phyloP scores from a whole-genome alignment of 2,329 filamentous ascomycete genomes.

The Cladosporium sp. region DNA sequence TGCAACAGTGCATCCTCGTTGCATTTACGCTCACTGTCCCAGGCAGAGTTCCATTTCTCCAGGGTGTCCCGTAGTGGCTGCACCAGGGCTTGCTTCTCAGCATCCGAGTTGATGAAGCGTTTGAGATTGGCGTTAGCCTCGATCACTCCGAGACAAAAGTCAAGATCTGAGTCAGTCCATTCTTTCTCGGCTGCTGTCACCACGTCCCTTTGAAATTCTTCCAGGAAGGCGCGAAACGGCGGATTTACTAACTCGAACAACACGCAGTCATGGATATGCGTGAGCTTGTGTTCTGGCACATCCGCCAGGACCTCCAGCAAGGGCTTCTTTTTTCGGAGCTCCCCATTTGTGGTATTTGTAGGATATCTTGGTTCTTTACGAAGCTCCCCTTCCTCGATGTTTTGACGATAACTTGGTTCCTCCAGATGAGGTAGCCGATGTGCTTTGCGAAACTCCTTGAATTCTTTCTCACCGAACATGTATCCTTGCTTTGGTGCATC shows the following conservation, averaged over 20 bases:
- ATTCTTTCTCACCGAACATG: slow-evolving; percentile 43
- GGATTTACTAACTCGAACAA: slow-evolving; percentile 25
- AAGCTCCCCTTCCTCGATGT: slow-evolving; percentile 19
- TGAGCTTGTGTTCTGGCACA: background rate
- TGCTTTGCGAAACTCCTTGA: slow-evolving; percentile 38
- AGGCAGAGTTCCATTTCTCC: background rate
- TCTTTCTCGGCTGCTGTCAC: background rate
- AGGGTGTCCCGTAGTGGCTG: background rate
- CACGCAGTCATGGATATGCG: slow-evolving; percentile 61
- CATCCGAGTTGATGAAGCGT: background rate
- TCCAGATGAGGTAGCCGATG: slow-evolving; percentile 3
- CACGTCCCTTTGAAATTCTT: slow-evolving; percentile 10
- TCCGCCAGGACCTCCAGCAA: no score
- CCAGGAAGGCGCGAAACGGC: slow-evolving; percentile 16
- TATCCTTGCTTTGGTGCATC: slow-evolving; percentile 46
- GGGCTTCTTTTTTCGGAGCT: no score
- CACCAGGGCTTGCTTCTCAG: background rate
- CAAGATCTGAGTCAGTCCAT: background rate
- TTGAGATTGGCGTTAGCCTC: background rate
- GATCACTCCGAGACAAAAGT: background rate
- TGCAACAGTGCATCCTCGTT: background rate
- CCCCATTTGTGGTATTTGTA: no score
- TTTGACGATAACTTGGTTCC: no score
- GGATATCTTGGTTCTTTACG: background rate
- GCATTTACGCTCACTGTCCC: background rate